Evolutionary conservation across 371 early-diverging fungal genomes (phyloP), one percentile per base, ranked within the genome.

Genomic region (Circinella minor): DNA sequence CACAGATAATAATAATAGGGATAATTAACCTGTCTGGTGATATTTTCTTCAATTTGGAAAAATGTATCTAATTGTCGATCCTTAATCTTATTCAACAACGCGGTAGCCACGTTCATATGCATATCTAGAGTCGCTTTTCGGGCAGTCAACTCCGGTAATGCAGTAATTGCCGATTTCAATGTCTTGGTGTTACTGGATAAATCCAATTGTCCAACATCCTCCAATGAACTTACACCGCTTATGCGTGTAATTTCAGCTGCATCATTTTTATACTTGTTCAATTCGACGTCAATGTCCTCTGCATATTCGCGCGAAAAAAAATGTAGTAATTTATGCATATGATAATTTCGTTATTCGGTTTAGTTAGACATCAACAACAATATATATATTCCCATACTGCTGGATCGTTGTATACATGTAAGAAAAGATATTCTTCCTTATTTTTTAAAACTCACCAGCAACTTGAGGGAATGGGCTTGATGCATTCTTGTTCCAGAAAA

Each of bases 41-140:
- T 88, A 46, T 86, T 88, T 76, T 99, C 97, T 78, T 99, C 99
- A 74, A 98, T 84, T 65, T 95, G 91, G 76, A 98, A 96, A 67
- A 99, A 94, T 0, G 91, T 93, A 78, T 99, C 99, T 63, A 99
- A 79, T 70, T 97, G 95, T 64, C 99, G 88, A 46, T 96, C 93
- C 77, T 96, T 97, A 75, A 99, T 98, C 27, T 83, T 81, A 36
- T 95, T 91, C 47, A 99, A 86, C 70, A 99, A 77, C 46, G 92
- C 86, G 0, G 98, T 97, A 4, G 99, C 98, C 59, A 99, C 94
- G 75, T 95, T 96, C 97, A 99, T 99, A 74, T 99, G 99, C 91
- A 96, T 95, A 78, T 99, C 99, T 65, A 99, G 81, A 1, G 94
- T 92, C 20, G 95, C 90, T 81, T 99, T 99, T 67, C 98, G 88